Evolutionary conservation across 768 basidiomycete genomes (phyloP).

Genomic region (Artomyces pyxidatus): DNA sequence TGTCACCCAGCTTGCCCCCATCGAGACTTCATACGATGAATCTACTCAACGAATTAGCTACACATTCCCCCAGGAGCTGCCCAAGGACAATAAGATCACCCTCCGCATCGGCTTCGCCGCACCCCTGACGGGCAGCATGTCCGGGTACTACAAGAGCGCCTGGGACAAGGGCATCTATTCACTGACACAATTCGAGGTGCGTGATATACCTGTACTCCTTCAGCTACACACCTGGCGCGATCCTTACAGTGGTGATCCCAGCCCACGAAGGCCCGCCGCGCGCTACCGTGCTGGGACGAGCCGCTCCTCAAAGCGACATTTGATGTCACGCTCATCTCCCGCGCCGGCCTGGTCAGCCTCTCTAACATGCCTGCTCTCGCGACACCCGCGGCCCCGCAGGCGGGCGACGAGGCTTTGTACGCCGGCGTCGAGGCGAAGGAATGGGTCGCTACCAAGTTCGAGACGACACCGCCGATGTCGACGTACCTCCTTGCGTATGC

Average conservation of each 20-base stretch:
- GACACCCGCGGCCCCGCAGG: slow-evolving; percentile 31
- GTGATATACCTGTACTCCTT: no score
- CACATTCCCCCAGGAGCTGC: slow-evolving; percentile 47
- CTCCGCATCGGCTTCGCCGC: slow-evolving; percentile 63
- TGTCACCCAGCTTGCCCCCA: slow-evolving; percentile 36
- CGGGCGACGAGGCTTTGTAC: slow-evolving; percentile 9
- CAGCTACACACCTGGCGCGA: no score
- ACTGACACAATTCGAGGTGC: slow-evolving; percentile 93
- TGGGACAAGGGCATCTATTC: slow-evolving; percentile 64
- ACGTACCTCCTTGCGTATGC: slow-evolving; percentile 86
- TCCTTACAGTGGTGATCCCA: slow-evolving; percentile 29
- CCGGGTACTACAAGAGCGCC: slow-evolving; percentile 75
- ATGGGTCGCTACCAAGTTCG: slow-evolving; percentile 82
- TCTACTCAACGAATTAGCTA: slow-evolving; percentile 59
- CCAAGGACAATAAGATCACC: slow-evolving; percentile 59
- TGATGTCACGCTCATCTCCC: slow-evolving; percentile 70
- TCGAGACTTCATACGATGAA: slow-evolving; percentile 43
- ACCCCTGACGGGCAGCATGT: slow-evolving; percentile 62
- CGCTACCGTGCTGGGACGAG: slow-evolving; percentile 92
- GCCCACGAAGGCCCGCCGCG: slow-evolving; percentile 77
- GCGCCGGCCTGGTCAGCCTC: slow-evolving; percentile 62
- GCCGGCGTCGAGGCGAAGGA: slow-evolving; percentile 25
- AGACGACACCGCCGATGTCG: slow-evolving; percentile 81
- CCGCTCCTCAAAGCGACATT: slow-evolving; percentile 84
- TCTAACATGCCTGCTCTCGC: slow-evolving; percentile 84